phyloP scores from a whole-genome alignment of 2,329 filamentous ascomycete species.

The Arthrobotrys megalospora region DNA sequence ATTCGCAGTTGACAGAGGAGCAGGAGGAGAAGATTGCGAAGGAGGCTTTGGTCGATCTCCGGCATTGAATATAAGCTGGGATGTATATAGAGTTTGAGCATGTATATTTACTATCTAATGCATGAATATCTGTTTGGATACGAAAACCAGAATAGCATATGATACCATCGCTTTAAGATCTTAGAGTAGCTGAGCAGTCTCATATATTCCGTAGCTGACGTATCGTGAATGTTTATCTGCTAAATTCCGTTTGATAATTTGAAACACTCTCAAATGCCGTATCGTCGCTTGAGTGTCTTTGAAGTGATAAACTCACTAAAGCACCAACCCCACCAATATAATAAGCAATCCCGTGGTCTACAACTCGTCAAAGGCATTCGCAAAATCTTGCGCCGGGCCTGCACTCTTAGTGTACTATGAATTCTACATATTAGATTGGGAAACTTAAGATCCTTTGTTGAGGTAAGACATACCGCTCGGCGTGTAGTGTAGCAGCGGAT shows the following conservation, averaged over 20 bases:
- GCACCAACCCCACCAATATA: constrained; percentile 2
- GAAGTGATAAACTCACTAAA: constrained; percentile 26
- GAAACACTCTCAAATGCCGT: too few relatives aligned
- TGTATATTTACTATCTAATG: constrained; percentile 7
- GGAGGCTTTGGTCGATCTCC: constrained; percentile 64
- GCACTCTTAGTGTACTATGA: constrained; percentile 4
- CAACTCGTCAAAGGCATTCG: background rate
- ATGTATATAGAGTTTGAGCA: background rate
- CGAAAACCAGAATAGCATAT: too few relatives aligned
- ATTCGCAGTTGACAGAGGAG: constrained; percentile 43
- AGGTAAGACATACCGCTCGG: constrained; percentile 24
- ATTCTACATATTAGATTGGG: constrained; percentile 8
- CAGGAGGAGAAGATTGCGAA: constrained; percentile 63
- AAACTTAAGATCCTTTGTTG: constrained; percentile 14
- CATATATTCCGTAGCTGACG: too few relatives aligned
- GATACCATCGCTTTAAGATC: too few relatives aligned
- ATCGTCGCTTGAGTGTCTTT: too few relatives aligned
- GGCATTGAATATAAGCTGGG: background rate
- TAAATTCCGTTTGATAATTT: too few relatives aligned
- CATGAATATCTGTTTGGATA: background rate
- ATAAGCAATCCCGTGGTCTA: background rate
- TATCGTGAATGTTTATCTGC: too few relatives aligned
- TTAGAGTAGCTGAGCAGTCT: too few relatives aligned
- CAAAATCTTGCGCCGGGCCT: background rate
- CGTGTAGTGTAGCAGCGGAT: constrained; percentile 8